Base-by-base conservation (phyloP, 1,284 basidiomycete species). In the Leccinum subrobustum region DNA sequence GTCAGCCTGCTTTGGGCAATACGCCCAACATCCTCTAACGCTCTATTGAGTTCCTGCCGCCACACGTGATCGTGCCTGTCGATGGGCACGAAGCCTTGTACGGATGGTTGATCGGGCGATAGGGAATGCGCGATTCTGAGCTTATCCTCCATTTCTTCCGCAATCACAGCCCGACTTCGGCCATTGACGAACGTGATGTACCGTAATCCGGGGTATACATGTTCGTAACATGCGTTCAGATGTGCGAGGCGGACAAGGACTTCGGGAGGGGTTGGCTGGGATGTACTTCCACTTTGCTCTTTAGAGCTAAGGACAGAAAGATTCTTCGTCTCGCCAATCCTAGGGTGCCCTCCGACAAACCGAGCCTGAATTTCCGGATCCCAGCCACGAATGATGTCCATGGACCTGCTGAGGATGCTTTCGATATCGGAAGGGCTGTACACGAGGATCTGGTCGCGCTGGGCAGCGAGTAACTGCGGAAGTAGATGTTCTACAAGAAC, bases 171-270 rank as follows among this genome's bases (percentile, higher is more conserved):
- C 52, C 94, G 80, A 58, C 84, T 82, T 60, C 95, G 82, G 35
- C 92, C 92, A 70, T 94, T 93, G 52, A 96, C 95, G 70, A 95
- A 96, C 3, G 93, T 96, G 75, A 96, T 91, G 70, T 93, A 96
- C 27, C 89, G 81, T 62, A 96, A 74, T 1, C 87, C 86, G 0
- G 90, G 87, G 69, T 88, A 96, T 56, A 77, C 77, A 27, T 72
- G 77, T 71, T 93, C 91, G 70, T 96, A 96, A 61, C 86, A 83
- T 6, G 77, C 79, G 67, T 96, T 96, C 55, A 96, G 82, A 65
- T 87, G 81, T 39, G 70, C 79, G 12, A 88, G 78, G 8, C 89
- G 83, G 8, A 73, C 80, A 16, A 92, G 76, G 25, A 92, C 85
- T 62, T 84, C 83, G n/a, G 87, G 85, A 7, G 86, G 80, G 12